phyloP scores from a whole-genome alignment of 2,329 filamentous ascomycete genomes.

The Cytospora paraplurivora region DNA sequence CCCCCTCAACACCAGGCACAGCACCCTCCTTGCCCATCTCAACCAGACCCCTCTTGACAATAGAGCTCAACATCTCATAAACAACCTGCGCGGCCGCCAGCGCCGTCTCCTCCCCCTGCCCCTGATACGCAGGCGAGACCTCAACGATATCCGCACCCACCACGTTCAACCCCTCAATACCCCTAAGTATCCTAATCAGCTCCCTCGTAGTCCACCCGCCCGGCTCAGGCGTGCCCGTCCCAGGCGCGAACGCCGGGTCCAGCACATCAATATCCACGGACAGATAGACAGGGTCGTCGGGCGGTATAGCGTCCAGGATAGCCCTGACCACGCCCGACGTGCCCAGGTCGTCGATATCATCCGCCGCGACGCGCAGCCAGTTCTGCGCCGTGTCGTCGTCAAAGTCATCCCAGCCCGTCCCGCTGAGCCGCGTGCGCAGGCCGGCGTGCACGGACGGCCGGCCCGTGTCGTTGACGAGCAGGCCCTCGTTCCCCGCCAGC shows the following conservation, averaged over 20 bases:
- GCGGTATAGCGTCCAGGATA: constrained; percentile 73
- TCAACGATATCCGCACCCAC: constrained; percentile 91
- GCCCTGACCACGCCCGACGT: constrained; percentile 67
- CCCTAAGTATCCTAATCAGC: constrained; percentile 79
- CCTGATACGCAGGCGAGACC: constrained; percentile 84
- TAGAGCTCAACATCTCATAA: constrained; percentile 81
- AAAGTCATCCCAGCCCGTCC: constrained; percentile 66
- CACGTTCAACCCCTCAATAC: constrained; percentile 79
- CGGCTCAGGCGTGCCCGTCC: constrained; percentile 83
- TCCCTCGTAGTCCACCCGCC: constrained; percentile 91
- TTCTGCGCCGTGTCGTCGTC: constrained; percentile 74
- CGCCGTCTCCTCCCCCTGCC: constrained; percentile 76
- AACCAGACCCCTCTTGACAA: constrained; percentile 52
- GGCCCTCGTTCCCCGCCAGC: constrained; percentile 78
- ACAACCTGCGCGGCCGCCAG: constrained; percentile 81
- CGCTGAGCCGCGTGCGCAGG: constrained; percentile 73
- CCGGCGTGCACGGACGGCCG: constrained; percentile 80
- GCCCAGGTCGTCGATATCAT: constrained; percentile 86
- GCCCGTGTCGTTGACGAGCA: constrained; percentile 71
- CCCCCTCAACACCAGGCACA: constrained; percentile 9
- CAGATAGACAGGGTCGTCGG: constrained; percentile 67
- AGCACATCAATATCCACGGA: constrained; percentile 42
- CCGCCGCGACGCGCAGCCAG: constrained; percentile 77
- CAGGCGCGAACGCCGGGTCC: constrained; percentile 41
- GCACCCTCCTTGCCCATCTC: constrained; percentile 41